Evolutionary conservation across 23 red algal genomes (phyloP), one percentile per base, ranked within the genome.

Genomic region (Gracilaria caudata): DNA sequence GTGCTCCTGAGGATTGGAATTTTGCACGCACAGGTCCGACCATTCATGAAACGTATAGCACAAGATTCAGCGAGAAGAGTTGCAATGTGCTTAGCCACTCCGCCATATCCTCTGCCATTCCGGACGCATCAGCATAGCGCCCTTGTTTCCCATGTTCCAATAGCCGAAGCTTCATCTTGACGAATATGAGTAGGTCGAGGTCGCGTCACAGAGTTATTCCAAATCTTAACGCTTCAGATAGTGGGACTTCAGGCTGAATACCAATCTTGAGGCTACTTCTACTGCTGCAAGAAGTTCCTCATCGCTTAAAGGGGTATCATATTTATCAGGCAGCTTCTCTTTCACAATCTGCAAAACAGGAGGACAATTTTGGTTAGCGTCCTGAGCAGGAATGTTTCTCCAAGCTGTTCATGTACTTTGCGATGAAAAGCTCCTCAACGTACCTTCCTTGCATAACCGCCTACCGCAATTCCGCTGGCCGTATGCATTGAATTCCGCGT

Each of bases 361-460:
- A 75, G 25, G 47, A 24, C 7, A 14, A 0, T 4, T 9, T 29
- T 35, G 8, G 38, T 45, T 75, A 47, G 70, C 35, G 1, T 75
- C 37, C 38, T 7, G 13, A 66, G 1, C 57, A 30, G 29, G 57
- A 53, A 2, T 61, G 57, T 8, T 4, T 30, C n/a, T 75, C 13
- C 2, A 25, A 7, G 10, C 12, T 35, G 32, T 34, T 20, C 46
- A 11, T 29, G 51, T 7, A 41, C 3, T 49, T 0, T 39, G 24
- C 7, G 40, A 16, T 61, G 3, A 63, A 23, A 23, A 39, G 56
- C 19, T 56, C 39, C 35, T 80, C 21, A 61, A 24, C 82, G 58
- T 41, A 89, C 90, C 83, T 93, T 93, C n/a, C 82, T 44, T 72
- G 68, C 90, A 66, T 68, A 76, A n/a, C 90, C 90, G 6, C 90